Percentiles rank a stretch among this genome's conserved stretches.
Conservation (phyloP, 768 basidiomycete species). For the Rhodotorula paludigena region DNA sequence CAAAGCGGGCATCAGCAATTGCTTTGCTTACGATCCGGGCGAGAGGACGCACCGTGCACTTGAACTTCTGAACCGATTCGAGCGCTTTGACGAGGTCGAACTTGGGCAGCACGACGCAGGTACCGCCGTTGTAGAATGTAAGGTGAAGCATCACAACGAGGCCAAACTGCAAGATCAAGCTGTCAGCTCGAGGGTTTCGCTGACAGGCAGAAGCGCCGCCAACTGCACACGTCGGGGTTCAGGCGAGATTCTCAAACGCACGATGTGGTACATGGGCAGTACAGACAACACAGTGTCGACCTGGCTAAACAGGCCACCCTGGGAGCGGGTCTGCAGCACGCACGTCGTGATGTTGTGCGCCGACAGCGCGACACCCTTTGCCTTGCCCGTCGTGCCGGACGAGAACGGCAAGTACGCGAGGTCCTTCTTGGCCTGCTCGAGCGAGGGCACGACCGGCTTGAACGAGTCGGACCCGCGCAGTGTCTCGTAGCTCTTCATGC, state of each 20-base stretch:
- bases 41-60: constrained; percentile 53
- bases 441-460: constrained; percentile 52
- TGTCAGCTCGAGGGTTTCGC: too few relatives aligned
- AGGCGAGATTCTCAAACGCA: too few relatives aligned
- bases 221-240: background rate
- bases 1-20: too few relatives aligned
- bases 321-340: constrained; percentile 30
- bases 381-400: constrained; percentile 68
- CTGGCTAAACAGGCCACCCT: constrained; percentile 9
- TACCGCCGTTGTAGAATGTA: constrained; percentile 54
- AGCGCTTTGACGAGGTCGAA: constrained; percentile 72
- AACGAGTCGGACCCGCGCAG: constrained; percentile 47
- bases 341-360: constrained; percentile 29
- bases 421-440: constrained; percentile 55
- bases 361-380: constrained; percentile 58
- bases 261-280: constrained; percentile 25
- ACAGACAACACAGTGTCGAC: constrained; percentile 4
- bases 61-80: constrained; percentile 61
- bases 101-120: constrained; percentile 55
- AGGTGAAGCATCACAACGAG: constrained; percentile 59
- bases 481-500: constrained; percentile 38
- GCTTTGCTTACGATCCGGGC: too few relatives aligned
- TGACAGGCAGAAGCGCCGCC: background rate
- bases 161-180: constrained; percentile 41
- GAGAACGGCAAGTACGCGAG: constrained; percentile 51